Percentiles rank a stretch among this genome's conserved stretches.
Conservation (phyloP, 805 yeast genomes). For the Martiniozyma abietophila region DNA sequence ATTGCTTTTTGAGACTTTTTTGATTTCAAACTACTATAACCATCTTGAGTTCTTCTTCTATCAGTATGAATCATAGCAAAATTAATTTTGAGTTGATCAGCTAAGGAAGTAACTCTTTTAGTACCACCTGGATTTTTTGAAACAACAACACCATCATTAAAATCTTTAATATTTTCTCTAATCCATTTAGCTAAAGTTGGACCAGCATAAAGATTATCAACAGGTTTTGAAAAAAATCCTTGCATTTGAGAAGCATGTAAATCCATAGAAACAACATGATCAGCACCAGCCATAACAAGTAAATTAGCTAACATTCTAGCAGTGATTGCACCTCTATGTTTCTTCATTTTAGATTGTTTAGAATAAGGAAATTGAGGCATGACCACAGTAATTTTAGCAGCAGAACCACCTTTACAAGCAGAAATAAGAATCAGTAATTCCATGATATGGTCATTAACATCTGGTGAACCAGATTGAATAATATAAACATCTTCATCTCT, state of each 20-base stretch:
- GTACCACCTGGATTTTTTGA: slow-evolving; percentile 99
- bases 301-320: slow-evolving; percentile 97
- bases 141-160: slow-evolving; percentile 85
- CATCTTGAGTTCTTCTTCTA: slow-evolving; percentile 80
- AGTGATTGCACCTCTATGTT: slow-evolving; percentile 97
- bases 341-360: slow-evolving; percentile 96
- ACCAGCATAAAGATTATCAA: slow-evolving; percentile 92
- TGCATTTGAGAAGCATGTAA: slow-evolving; percentile 97
- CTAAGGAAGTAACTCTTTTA: slow-evolving; percentile 92
- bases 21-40: slow-evolving; percentile 32
- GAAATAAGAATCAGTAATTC: slow-evolving; percentile 86
- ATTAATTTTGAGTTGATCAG: slow-evolving; percentile 92
- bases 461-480: slow-evolving; percentile 84
- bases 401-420: slow-evolving; percentile 97
- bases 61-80: slow-evolving; percentile 99
- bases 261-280: slow-evolving; percentile 97
- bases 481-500: slow-evolving; percentile 96
- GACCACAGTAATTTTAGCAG: slow-evolving; percentile 94
- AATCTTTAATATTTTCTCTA: slow-evolving; percentile 77
- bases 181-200: slow-evolving; percentile 97
- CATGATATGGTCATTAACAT: slow-evolving; percentile 90
- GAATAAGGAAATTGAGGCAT: slow-evolving; percentile 97
- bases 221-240: slow-evolving; percentile 96
- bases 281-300: slow-evolving; percentile 97
- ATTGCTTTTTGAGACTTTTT: slow-evolving; percentile 32